A percentile compares a stretch with the other conserved stretches of the same genome.
Evolutionary conservation across 2,329 filamentous ascomycete species (phyloP).

Genomic region (Verticillium albo-atrum): DNA sequence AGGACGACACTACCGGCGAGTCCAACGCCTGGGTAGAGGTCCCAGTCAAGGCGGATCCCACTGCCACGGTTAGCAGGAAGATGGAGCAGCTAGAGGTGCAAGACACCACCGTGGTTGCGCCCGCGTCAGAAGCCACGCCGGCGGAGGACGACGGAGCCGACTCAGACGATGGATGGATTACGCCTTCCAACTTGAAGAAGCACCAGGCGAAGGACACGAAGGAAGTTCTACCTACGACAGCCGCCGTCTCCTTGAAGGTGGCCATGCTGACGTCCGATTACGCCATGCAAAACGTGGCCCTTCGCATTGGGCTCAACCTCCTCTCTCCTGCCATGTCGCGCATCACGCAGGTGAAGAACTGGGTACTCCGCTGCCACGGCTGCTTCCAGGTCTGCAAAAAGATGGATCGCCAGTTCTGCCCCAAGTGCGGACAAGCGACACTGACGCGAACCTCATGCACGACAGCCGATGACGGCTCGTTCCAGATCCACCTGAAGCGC

Average conservation of each 20-base stretch:
- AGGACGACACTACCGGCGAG: conserved; percentile 6
- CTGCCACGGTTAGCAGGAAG: neutral
- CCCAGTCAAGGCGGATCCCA: neutral
- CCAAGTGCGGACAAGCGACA: conserved; percentile 82
- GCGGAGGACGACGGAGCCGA: conserved; percentile 36
- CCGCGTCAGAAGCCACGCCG: conserved; percentile 7
- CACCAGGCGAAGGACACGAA: conserved; percentile 65
- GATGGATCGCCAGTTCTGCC: conserved; percentile 88
- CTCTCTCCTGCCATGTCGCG: conserved; percentile 74
- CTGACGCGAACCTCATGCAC: conserved; percentile 82
- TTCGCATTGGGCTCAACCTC: conserved; percentile 91
- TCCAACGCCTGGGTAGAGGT: neutral
- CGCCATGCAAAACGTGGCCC: conserved; percentile 94
- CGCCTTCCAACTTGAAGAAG: conserved; percentile 84
- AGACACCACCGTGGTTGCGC: conserved; percentile 6
- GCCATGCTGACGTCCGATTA: conserved; percentile 94
- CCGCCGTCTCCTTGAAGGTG: conserved; percentile 66
- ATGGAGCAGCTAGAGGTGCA: conserved; percentile 12
- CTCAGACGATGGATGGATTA: conserved; percentile 83
- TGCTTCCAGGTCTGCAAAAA: conserved; percentile 85
- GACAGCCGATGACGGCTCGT: conserved; percentile 74
- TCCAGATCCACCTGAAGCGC: conserved; percentile 82
- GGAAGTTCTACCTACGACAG: conserved; percentile 28
- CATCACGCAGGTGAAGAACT: conserved; percentile 81
- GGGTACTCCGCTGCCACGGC: conserved; percentile 87